Conservation (phyloP, 2,329 filamentous ascomycete species). For the Sordariomycetes sp. region DNA sequence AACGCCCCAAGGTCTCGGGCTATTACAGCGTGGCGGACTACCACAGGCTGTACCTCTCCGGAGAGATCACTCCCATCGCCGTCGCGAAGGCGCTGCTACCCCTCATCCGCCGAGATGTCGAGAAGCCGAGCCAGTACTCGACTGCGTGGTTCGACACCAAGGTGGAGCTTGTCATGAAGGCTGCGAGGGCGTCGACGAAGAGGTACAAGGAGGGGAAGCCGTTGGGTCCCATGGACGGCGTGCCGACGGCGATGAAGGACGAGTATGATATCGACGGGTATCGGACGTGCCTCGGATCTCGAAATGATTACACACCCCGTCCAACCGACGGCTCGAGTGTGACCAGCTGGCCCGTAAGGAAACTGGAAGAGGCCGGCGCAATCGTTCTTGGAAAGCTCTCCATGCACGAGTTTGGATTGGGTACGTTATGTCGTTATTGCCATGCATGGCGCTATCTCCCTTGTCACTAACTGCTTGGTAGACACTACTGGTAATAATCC, state of each 20-base stretch:
- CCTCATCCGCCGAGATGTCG: constrained; percentile 25
- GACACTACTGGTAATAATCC: constrained; percentile 69
- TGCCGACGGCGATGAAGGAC: constrained; percentile 65
- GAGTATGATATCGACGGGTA: constrained; percentile 68
- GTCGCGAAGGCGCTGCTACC: constrained; percentile 30
- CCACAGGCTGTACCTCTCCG: constrained; percentile 26
- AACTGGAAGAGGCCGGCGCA: constrained; percentile 57
- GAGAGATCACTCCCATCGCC: constrained; percentile 29
- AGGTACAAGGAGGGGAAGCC: constrained; percentile 39
- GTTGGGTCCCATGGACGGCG: constrained; percentile 54
- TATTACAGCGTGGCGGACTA: constrained; percentile 29
- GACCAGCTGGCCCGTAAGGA: constrained; percentile 59
- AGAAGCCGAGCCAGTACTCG: constrained; percentile 23
- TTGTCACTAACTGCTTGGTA: constrained; percentile 2
- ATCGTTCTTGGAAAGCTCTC: constrained; percentile 59
- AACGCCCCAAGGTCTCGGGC: constrained; percentile 2
- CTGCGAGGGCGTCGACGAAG: constrained; percentile 28
- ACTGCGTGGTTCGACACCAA: constrained; percentile 30
- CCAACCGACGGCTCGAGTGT: constrained; percentile 18
- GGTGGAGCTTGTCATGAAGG: constrained; percentile 23
- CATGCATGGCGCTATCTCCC: neutral
- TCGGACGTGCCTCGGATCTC: constrained; percentile 48
- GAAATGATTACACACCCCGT: constrained; percentile 41
- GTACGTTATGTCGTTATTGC: constrained; percentile 19
- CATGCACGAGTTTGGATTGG: constrained; percentile 67